Conservation (phyloP, 202 grass and related monocot genomes). For the Zizania palustris region DNA sequence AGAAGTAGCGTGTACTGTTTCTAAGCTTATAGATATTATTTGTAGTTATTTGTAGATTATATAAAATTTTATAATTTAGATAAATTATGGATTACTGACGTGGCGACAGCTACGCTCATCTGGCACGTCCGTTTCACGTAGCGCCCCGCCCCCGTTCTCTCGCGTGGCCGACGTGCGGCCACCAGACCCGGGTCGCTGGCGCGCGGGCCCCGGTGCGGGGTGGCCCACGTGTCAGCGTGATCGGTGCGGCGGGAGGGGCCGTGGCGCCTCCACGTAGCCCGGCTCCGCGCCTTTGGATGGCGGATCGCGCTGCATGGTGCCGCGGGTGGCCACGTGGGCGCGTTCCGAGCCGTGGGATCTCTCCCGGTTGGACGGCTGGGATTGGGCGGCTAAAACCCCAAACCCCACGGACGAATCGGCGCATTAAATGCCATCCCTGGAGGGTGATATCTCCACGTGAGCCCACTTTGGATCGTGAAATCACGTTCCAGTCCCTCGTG, state of each 20-base stretch:
- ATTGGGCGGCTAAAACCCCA: conserved; percentile 33
- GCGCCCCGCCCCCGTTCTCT: no score
- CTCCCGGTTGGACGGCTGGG: background rate
- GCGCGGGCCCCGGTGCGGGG: fast-evolving
- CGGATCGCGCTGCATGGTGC: conserved; percentile 32
- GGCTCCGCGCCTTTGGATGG: conserved; percentile 39
- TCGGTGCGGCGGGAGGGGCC: background rate
- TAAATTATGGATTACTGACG: no score
- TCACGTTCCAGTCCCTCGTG: fast-evolving
- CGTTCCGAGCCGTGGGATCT: background rate
- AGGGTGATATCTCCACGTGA: fast-evolving
- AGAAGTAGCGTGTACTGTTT: no score
- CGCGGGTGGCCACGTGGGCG: conserved; percentile 13
- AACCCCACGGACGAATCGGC: conserved; percentile 9
- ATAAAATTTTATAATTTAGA: no score
- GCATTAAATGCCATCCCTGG: conserved; percentile 26
- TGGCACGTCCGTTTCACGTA: no score
- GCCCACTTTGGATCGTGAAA: fast-evolving
- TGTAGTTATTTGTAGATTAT: no score
- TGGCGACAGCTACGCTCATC: no score
- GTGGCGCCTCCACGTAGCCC: conserved; percentile 43
- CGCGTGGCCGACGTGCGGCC: no score
- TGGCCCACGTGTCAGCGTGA: conserved; percentile 29
- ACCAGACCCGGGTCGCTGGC: background rate
- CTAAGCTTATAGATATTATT: no score